Base-by-base conservation (phyloP, 2,329 filamentous ascomycete genomes). In the Zasmidium citrigriseum region DNA sequence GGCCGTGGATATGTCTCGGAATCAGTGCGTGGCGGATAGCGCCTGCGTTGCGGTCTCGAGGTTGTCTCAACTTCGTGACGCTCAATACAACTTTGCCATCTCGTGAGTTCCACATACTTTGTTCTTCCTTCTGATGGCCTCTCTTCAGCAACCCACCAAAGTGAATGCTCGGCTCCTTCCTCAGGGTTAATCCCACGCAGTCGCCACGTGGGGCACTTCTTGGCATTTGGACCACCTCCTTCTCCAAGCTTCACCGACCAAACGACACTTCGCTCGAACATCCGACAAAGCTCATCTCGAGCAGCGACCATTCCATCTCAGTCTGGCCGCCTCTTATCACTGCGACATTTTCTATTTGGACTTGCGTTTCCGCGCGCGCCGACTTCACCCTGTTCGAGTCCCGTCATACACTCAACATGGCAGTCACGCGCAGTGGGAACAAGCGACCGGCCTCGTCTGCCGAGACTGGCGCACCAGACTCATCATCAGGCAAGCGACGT, bases 401-500 rank as follows among this genome's bases (percentile, higher is more conserved):
- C 14, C 21, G 16, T 48, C 46, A 48, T 14, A 44, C 4, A 27
- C 24, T 27, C 46, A 21, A 4, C 46, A 48, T 48, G 46, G 46
- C 46, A 11, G 3, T 48, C 46, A n/a, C 20, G 21, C 46, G 46
- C 46, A 48, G 24, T 14, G 18, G 18, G 12, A 41, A 41, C 34
- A 41, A 41, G 34, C 14, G 34, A 41, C 34, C 34, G 18, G 34
- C 34, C 12, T 16, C 34, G 34, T 41, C 34, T 41, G 34, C 16
- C 34, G 34, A 41, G 34, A 9, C 34, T 41, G 34, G 34, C 24
- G 24, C 48, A 51, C 25, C 48, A 34, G 25, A 21, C 48, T 51
- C 34, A 34, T 27, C 48, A 51, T 34, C 25, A 45, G 44, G 25
- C 23, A 54, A 46, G 52, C 47, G 44, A 25, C 45, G 44, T 24